These are phyloP conservation scores for Sphagnurus paluster DNA, from an alignment of 1,284 basidiomycete species.

Conservation along the genomic window DNA sequence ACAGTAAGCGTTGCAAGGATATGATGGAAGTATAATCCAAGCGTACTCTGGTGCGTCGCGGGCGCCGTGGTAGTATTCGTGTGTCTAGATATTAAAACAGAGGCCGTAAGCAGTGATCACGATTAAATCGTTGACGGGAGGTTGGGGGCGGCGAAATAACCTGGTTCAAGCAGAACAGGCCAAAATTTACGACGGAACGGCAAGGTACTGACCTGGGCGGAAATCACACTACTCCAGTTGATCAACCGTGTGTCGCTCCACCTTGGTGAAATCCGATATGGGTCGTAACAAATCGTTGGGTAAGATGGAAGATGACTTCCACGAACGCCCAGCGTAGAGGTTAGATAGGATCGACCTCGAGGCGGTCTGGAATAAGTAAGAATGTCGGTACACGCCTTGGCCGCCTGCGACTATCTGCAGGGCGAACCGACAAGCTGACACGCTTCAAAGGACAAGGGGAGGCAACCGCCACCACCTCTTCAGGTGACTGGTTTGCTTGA, in stretches of 20 bases:
- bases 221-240: conserved; percentile 7
- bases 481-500: conserved; percentile 16
- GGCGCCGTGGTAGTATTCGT: neutral
- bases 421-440: conserved; percentile 9
- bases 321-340: conserved; percentile 6
- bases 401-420: conserved; percentile 5
- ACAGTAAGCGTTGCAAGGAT: neutral
- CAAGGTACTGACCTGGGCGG: conserved; percentile 14
- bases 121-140: conserved; percentile 8
- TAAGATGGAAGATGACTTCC: neutral
- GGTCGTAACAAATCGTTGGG: conserved; percentile 2
- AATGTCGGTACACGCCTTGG: conserved; percentile 7
- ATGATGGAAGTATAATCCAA: conserved; percentile 10
- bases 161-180: conserved; percentile 7
- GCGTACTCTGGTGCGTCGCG: neutral
- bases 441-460: conserved; percentile 3
- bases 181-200: neutral
- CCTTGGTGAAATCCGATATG: conserved; percentile 4
- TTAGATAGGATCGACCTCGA: conserved; percentile 19
- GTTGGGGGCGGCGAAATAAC: neutral
- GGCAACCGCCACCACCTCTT: conserved; percentile 13
- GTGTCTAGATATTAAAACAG: conserved; percentile 9
- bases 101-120: conserved; percentile 10
- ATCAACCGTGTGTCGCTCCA: conserved; percentile 2
- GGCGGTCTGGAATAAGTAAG: conserved; percentile 7